Base-by-base conservation (phyloP, 2,329 filamentous ascomycete species). In the Paramyrothecium sp. region DNA sequence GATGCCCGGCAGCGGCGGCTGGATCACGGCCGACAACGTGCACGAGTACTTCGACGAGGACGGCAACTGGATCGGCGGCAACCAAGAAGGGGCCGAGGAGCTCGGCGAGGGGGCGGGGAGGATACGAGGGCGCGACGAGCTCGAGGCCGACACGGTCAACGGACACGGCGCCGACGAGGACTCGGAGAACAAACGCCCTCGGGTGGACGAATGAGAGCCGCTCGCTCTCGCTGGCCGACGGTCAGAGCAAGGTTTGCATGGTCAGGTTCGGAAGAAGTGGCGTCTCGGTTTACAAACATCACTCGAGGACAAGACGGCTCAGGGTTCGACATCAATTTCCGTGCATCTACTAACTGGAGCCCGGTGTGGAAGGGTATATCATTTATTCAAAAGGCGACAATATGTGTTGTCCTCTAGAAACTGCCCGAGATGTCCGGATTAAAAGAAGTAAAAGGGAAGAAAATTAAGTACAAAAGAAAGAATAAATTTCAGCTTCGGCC, bases 11-110 rank as follows among this genome's bases (percentile, higher is more conserved):
- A 91, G 89, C 53, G 85, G 84, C 0, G 90, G 90, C 0, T 94
- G 90, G 90, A 92, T 98, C 68, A 98, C 94, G 17, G 90, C 91
- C 10, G 94, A 97, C 56, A 98, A 97, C 66, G 88, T 96, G 70
- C 81, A 89, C 61, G 85, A 96, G 64, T 96, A 87, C 68, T 90
- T 95, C 72, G 90, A 95, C 65, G 87, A 83, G 60, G 83, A 92
- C 10, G 91, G 91, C 3, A 92, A 94, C 68, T 94, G 89, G 84
- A 89, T 90, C 61, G 83, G 78, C 0, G 75, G 69, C 3, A 74
- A 68, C 7, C 74, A 69, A 10, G 78, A 65, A 46, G 79, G 69
- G 58, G 76, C 63, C 2, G 74, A 74, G 23, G 83, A 79, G 56
- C 75, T 89, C 20, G 88, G 88, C 49, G 86, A 87, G 56, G 87